Evolutionary conservation across 257 asterid species (phyloP).

Genomic region (Jacaranda copaia): DNA sequence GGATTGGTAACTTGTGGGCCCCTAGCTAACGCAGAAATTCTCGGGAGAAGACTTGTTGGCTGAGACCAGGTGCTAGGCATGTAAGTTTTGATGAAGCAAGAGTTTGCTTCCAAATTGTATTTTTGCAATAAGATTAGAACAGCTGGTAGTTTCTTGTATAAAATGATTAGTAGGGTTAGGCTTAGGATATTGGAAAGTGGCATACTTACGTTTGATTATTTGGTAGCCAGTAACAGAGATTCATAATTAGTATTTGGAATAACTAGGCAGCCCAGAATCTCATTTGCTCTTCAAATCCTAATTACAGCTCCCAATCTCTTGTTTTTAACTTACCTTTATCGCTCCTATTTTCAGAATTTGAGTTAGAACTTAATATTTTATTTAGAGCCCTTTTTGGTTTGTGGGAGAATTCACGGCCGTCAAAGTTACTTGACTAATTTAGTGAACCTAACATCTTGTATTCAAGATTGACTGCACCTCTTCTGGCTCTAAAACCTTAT

Average conservation of each 20-base stretch:
- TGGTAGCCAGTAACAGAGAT: neutral
- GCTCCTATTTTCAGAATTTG: neutral
- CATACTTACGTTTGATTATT: constrained; percentile 8
- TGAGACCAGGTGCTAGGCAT: constrained; percentile 2
- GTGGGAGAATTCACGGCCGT: constrained; percentile 26
- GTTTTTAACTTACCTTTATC: constrained; percentile 5
- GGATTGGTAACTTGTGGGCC: neutral
- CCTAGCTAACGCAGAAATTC: constrained; percentile 21
- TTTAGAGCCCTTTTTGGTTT: neutral
- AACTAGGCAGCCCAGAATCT: neutral
- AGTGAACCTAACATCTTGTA: constrained; percentile 21
- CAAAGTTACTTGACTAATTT: constrained; percentile 32
- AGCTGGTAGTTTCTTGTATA: neutral
- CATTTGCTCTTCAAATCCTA: constrained; percentile 2
- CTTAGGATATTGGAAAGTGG: constrained; percentile 3
- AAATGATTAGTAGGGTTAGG: constrained; percentile 20
- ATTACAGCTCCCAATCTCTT: constrained; percentile 5
- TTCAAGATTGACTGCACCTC: constrained; percentile 37
- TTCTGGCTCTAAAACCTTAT: constrained; percentile 20
- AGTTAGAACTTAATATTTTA: constrained; percentile 2
- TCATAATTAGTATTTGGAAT: constrained; percentile 4
- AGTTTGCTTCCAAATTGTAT: constrained; percentile 36
- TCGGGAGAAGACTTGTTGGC: constrained; percentile 2
- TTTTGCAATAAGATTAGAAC: neutral
- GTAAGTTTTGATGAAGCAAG: constrained; percentile 16